Base-by-base conservation (phyloP, 495 filamentous ascomycete genomes). In the Usnea hakonensis region DNA sequence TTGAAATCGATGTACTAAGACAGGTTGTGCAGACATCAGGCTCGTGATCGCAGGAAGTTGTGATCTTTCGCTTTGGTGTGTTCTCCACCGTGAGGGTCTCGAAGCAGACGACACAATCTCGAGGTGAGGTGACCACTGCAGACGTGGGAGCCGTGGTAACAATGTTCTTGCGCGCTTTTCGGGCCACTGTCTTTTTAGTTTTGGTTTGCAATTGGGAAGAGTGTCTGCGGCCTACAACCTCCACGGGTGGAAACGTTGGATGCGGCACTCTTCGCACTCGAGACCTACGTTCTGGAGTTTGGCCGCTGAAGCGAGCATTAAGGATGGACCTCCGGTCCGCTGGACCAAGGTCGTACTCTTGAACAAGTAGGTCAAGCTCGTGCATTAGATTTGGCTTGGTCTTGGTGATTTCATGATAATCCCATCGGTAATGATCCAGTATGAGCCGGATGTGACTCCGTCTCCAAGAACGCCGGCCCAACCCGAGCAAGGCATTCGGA, bases 41-140 rank as follows among this genome's bases (percentile, higher is more conserved):
- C 26, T 58, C 38, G 23, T 64, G 62, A 14, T 58, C 16, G 33
- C 62, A 64, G 23, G 62, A 4, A 19, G 19, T 21, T 23, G 62
- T 60, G 33, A 59, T 19, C 36, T 35, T 64, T 23, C 55, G 43
- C 37, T 23, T 2, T 23, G 55, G 43, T 6, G 38, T 33, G 32
- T 41, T 36, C 30, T 55, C 6, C 1, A 21, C 16, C 9, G 16
- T 40, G 10, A 64, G 44, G 21, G 30, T 41, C 32, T 64, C 62
- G 23, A 64, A 33, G 30, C 62, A 64, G 13, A 60, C 62, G 2
- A 37, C 35, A 26, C 62, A 64, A 36, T 41, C 43, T 8, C 1
- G 4, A 0, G 19, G 41, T n/a, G 10, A 21, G 10, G 41, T 44
- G 19, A n/a, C 19, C 7, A 23, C 10, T 1, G 6, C 10, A 21